phyloP scores from a whole-genome alignment of 352 stramenopile genomes.

The Globisporangium recalcitrans region DNA sequence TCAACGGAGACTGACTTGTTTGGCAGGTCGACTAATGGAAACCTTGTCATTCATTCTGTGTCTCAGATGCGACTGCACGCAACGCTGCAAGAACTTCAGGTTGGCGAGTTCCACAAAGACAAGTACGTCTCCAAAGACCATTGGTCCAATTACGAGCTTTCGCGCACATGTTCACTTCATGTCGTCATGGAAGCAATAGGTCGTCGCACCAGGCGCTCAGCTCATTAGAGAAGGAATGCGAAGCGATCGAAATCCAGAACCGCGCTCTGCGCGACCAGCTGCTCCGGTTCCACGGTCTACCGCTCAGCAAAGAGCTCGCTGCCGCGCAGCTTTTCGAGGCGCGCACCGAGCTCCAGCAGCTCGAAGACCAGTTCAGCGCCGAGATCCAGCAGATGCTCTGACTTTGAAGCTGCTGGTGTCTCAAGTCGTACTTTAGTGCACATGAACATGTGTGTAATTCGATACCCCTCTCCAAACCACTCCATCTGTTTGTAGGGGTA shows the following conservation, averaged over 20 bases:
- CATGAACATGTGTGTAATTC: neutral
- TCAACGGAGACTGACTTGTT: too few species aligned
- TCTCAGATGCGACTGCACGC: conserved; percentile 18
- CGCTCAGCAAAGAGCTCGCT: conserved; percentile 34
- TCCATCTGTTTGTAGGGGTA: neutral
- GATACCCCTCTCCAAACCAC: neutral
- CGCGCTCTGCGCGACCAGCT: conserved; percentile 25
- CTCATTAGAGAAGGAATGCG: conserved; percentile 29
- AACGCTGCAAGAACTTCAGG: conserved; percentile 21
- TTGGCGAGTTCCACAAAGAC: conserved; percentile 16
- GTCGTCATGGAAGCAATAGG: too few species aligned
- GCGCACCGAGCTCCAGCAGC: conserved; percentile 28
- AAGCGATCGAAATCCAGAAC: conserved; percentile 29
- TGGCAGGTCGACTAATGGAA: neutral
- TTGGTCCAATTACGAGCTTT: too few species aligned
- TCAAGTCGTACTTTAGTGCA: too few species aligned
- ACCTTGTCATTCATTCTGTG: neutral
- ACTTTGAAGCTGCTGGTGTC: too few species aligned
- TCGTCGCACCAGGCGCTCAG: conserved; percentile 30
- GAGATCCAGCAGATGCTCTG: conserved; percentile 45
- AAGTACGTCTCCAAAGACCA: conserved; percentile 11
- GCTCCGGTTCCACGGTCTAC: conserved; percentile 30
- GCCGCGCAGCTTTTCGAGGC: conserved; percentile 28
- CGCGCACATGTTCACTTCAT: too few species aligned
- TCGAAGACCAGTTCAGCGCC: conserved; percentile 46